A percentile compares a stretch with the other conserved stretches of the same genome.
phyloP scores from a whole-genome alignment of 1,284 basidiomycete genomes.

The Sutorius eximius region DNA sequence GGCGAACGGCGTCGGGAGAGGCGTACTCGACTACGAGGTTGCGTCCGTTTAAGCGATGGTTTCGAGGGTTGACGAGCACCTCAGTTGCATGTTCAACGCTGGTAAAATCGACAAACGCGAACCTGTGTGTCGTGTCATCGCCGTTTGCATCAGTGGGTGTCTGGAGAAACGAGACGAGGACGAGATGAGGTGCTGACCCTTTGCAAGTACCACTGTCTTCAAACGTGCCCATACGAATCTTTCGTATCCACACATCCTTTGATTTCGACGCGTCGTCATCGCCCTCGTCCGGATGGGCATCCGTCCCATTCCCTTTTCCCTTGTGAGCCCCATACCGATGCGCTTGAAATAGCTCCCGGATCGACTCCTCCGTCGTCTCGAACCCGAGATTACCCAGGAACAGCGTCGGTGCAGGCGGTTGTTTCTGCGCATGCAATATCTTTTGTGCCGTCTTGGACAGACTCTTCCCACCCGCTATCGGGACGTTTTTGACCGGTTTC shows the following conservation, averaged over 20 bases:
- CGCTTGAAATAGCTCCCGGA: conserved; percentile 71
- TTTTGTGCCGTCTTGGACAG: conserved; percentile 81
- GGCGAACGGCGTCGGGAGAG: conserved; percentile 79
- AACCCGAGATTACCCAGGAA: conserved; percentile 91
- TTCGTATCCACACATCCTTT: conserved; percentile 73
- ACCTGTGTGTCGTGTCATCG: conserved; percentile 49
- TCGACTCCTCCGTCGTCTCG: conserved; percentile 76
- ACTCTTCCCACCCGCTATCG: conserved; percentile 29
- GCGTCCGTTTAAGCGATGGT: conserved; percentile 82
- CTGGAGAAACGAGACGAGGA: neutral
- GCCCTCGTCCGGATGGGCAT: neutral
- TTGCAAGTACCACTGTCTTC: conserved; percentile 95
- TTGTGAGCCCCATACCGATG: conserved; percentile 41
- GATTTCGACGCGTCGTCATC: conserved; percentile 16
- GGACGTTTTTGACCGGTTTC: conserved; percentile 27
- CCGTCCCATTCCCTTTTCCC: conserved; percentile 27
- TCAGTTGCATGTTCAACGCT: conserved; percentile 77
- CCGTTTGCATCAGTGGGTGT: conserved; percentile 22
- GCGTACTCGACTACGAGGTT: conserved; percentile 89
- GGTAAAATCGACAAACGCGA: conserved; percentile 94
- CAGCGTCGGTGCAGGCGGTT: conserved; percentile 79
- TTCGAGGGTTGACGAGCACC: conserved; percentile 81
- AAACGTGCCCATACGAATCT: conserved; percentile 92
- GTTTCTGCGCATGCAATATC: conserved; percentile 79
- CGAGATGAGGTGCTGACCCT: conserved; percentile 56